Percentiles rank a stretch among this genome's conserved stretches.
These are phyloP conservation scores for Cercophora samala DNA, from an alignment of 495 filamentous ascomycete species.

Conservation along the genomic window DNA sequence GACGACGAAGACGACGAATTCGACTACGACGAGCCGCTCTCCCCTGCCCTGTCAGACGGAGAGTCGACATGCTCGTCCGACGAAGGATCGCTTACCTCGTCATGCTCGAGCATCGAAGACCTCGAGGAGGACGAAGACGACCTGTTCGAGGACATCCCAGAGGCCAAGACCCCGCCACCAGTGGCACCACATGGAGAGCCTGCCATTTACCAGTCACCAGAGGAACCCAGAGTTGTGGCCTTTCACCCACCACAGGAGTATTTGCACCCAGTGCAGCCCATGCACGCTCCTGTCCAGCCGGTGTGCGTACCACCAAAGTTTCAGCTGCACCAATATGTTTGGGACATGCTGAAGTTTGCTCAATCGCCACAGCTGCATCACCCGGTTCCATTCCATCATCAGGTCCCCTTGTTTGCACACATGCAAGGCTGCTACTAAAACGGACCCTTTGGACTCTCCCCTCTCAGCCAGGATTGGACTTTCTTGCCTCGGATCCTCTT, in stretches of 20 bases:
- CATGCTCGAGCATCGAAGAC: slow-evolving; percentile 46
- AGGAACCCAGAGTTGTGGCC: slow-evolving; percentile 35
- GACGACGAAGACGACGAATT: slow-evolving; percentile 29
- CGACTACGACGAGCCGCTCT: slow-evolving; percentile 35
- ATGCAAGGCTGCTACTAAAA: slow-evolving; percentile 50
- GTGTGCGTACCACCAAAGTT: slow-evolving; percentile 39
- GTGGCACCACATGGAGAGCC: slow-evolving; percentile 27
- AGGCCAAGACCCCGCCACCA: slow-evolving; percentile 43
- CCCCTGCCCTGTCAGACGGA: slow-evolving; percentile 41
- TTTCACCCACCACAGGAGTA: slow-evolving; percentile 42
- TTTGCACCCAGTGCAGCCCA: slow-evolving; percentile 33
- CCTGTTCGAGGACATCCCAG: slow-evolving; percentile 38
- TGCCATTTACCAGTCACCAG: slow-evolving; percentile 39
- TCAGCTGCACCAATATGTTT: slow-evolving; percentile 39
- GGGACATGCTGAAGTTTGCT: slow-evolving; percentile 43
- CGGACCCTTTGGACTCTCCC: not conserved
- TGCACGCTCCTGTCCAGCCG: slow-evolving; percentile 31
- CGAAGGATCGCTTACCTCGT: slow-evolving; percentile 45
- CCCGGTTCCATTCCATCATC: slow-evolving; percentile 46
- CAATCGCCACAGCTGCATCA: slow-evolving; percentile 41
- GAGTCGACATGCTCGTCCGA: slow-evolving; percentile 48
- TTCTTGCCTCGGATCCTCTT: slow-evolving; percentile 4
- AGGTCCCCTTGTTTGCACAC: slow-evolving; percentile 44
- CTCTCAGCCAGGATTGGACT: not conserved
- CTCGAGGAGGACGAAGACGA: slow-evolving; percentile 40